A percentile compares a stretch with the other conserved stretches of the same genome.
Evolutionary conservation across 2,329 filamentous ascomycete genomes (phyloP).

Genomic region (Sclerotinia spermophila): DNA sequence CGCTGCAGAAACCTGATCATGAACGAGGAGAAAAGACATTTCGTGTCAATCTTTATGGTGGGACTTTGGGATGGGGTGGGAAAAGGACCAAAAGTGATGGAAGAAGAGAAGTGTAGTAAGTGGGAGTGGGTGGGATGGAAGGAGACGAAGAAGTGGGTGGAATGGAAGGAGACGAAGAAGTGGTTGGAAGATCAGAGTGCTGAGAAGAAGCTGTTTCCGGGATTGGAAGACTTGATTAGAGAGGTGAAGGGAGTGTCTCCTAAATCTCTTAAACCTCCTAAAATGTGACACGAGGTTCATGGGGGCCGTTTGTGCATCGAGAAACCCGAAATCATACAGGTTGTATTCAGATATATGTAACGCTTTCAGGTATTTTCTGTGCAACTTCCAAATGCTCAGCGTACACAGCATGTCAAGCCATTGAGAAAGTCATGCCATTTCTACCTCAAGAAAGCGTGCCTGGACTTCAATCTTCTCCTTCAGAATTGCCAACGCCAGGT

Average conservation of each 20-base stretch:
- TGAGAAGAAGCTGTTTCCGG: constrained; percentile 2
- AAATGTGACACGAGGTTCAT: not conserved
- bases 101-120: constrained; percentile 49
- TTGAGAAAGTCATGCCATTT: too few relatives aligned
- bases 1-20: constrained; percentile 47
- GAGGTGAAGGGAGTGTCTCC: constrained; percentile 3
- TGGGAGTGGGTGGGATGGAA: constrained; percentile 45
- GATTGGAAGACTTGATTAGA: not conserved
- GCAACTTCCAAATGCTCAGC: not conserved
- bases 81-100: constrained; percentile 50
- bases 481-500: not conserved
- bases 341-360: not conserved
- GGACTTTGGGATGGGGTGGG: constrained; percentile 44
- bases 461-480: not conserved
- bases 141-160: constrained; percentile 1
- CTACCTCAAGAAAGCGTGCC: not conserved
- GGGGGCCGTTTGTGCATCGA: too few relatives aligned
- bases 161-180: not conserved
- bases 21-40: constrained; percentile 47
- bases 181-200: not conserved
- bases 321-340: not conserved
- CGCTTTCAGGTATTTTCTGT: not conserved
- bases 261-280: not conserved
- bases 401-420: not conserved
- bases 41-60: constrained; percentile 68